These are phyloP conservation scores for Fusarium torreyae DNA, from an alignment of 2,329 filamentous ascomycete species.

Conservation along the genomic window DNA sequence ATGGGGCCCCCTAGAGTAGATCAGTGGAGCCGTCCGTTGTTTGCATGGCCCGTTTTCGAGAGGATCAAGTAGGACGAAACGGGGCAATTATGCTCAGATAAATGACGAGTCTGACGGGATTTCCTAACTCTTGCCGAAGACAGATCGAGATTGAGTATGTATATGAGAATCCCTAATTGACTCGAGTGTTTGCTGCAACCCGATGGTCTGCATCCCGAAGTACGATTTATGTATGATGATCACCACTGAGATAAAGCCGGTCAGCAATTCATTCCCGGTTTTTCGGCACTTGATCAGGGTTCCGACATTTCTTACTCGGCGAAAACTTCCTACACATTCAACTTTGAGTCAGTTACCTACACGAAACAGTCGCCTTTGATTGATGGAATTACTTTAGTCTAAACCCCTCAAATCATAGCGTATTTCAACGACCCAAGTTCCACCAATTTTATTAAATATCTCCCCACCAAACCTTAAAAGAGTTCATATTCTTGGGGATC, in stretches of 20 bases:
- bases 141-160: too few species aligned
- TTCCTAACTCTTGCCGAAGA: background rate
- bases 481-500: slow-evolving; percentile 2
- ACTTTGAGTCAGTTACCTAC: background rate
- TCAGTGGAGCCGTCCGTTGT: background rate
- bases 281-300: slow-evolving; percentile 22
- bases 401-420: background rate
- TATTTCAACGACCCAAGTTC: background rate
- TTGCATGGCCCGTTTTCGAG: background rate
- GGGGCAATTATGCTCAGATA: background rate
- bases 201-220: background rate
- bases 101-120: background rate
- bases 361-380: background rate
- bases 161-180: too few species aligned
- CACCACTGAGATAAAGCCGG: background rate
- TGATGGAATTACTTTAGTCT: background rate
- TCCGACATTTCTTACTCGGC: slow-evolving; percentile 8
- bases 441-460: background rate
- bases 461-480: background rate
- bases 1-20: slow-evolving; percentile 5
- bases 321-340: background rate
- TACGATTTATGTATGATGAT: background rate
- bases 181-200: background rate
- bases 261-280: background rate
- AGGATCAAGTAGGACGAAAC: too few species aligned